Evolutionary conservation across 1,284 basidiomycete species (phyloP), one percentile per base, ranked within the genome.

Genomic region (Peniophora sp.): DNA sequence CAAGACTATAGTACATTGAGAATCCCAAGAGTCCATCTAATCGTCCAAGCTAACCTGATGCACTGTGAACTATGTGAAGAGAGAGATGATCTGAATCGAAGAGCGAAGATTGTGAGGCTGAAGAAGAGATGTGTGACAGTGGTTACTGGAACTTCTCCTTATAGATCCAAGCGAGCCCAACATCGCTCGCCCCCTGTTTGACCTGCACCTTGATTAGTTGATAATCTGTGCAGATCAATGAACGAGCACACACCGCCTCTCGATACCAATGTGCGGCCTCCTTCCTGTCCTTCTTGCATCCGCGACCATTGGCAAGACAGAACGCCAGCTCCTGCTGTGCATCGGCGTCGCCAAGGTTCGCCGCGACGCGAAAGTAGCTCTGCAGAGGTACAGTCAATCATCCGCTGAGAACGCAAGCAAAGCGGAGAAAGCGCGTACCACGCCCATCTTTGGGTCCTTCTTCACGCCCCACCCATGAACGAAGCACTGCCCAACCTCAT

Each of bases 401-500:
- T 34, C 18, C 51, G 9, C 11, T 51, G 44, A 12, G 35, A n/a
- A n/a, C 14, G 37, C 6, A 42, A 24, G 51, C 48, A 11, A n/a
- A 14, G 11, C 14, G n/a, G 17, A 24, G 50, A 52, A 46, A 20
- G 23, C 10, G 79, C 84, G 50, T 61, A 86, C 84, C 46, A 90
- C 81, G 12, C 82, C 89, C 86, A 91, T 90, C 71, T 83, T 85
- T 68, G 85, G 86, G 66, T 95, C 91, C 67, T 90, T 90, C 49
- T 73, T 67, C 12, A 91, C 82, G 3, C 92, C 92, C 90, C 92
- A 95, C 0, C 92, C 92, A 55, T 90, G 88, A 64, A 89, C 90
- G 67, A 92, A 94, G 63, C 91, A 93, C 64, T 92, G 89, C 1
- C 89, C 92, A 5, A 96, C 87, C 68, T 96, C 92, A 62, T 94